A percentile compares a stretch with the other conserved stretches of the same genome.
phyloP scores from a whole-genome alignment of 371 early-diverging fungal species.

The Nematocida sp. region DNA sequence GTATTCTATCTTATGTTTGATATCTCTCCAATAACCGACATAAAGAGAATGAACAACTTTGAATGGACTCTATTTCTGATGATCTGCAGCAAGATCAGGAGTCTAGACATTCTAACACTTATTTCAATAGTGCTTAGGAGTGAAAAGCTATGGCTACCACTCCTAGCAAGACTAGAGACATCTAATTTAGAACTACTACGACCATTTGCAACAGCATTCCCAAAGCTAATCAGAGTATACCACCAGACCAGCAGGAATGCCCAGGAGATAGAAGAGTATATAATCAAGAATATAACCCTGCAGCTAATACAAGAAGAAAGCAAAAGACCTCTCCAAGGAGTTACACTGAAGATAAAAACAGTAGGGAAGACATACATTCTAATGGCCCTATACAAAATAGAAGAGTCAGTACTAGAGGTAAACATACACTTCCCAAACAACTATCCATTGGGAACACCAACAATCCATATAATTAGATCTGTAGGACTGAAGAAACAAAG shows the following conservation, averaged over 20 bases:
- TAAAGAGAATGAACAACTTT: conserved; percentile 24
- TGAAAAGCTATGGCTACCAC: conserved; percentile 36
- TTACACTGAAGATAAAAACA: conserved; percentile 23
- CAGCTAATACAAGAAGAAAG: conserved; percentile 30
- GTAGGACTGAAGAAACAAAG: conserved; percentile 36
- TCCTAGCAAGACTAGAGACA: conserved; percentile 10
- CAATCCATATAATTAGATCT: conserved; percentile 11
- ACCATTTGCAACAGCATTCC: conserved; percentile 36
- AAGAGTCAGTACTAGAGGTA: conserved; percentile 47
- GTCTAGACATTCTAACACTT: conserved; percentile 19
- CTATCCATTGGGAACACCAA: conserved; percentile 36
- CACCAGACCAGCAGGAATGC: conserved; percentile 33
- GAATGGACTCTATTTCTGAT: conserved; percentile 40
- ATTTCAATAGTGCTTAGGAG: conserved; percentile 36
- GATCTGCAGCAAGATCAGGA: conserved; percentile 43
- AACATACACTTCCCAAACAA: conserved; percentile 46
- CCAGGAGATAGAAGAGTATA: conserved; percentile 1
- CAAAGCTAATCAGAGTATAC: conserved; percentile 22
- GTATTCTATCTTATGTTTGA: conserved; percentile 49
- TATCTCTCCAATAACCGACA: conserved; percentile 23
- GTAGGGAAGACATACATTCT: conserved; percentile 30
- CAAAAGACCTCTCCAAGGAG: conserved; percentile 30
- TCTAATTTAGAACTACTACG: conserved; percentile 33
- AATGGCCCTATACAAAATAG: conserved; percentile 37
- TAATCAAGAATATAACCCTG: neutral